Base-by-base conservation (phyloP, 2,329 filamentous ascomycete species). In the Fusarium veterinarium region DNA sequence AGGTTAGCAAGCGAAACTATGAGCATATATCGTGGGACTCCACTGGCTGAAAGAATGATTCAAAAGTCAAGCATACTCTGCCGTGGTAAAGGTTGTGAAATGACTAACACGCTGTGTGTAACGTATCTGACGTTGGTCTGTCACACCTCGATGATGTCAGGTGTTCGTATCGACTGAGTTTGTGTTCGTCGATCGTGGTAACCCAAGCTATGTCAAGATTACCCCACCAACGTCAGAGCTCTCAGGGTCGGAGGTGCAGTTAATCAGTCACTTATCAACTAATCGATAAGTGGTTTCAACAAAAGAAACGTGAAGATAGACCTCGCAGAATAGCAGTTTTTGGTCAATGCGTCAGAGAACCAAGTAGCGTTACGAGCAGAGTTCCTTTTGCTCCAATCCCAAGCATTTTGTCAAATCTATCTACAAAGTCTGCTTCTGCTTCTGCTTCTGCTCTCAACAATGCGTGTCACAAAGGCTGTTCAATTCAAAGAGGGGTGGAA, bases 401-500 rank as follows among this genome's bases (percentile, higher is more conserved):
- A 45, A 51, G 52, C 42, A 68, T 48, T 41, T 64, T 31, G 57
- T 58, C 44, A 69, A 64, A 45, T 69, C 56, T 72, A 60, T 67
- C 33, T 71, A 66, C 69, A 70, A 58, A 40, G 48, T 38, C 42
- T 68, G 52, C 51, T 59, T 46, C 44, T 30, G 17, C 25, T 45
- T 49, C 37, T 49, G 56, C 51, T 41, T 51, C 37, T 49, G 56
- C 51, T 48, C 42, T 40, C 40, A 30, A 55, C 64, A 49, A 28
- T 48, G 41, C 45, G 59, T 56, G 53, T 61, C 46, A 72, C 61
- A 72, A 66, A 61, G 64, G 65, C 59, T 73, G 57, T 71, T 71
- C 70, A 71, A 63, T 73, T 71, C 70, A 73, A 62, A 49, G 70
- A 65, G 51, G 61, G 55, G 55, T 46, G 66, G 23, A 53, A 60